Percentiles rank a stretch among this genome's conserved stretches.
Evolutionary conservation across 1,284 basidiomycete species (phyloP).

Genomic region (Ganoderma lingzhi): DNA sequence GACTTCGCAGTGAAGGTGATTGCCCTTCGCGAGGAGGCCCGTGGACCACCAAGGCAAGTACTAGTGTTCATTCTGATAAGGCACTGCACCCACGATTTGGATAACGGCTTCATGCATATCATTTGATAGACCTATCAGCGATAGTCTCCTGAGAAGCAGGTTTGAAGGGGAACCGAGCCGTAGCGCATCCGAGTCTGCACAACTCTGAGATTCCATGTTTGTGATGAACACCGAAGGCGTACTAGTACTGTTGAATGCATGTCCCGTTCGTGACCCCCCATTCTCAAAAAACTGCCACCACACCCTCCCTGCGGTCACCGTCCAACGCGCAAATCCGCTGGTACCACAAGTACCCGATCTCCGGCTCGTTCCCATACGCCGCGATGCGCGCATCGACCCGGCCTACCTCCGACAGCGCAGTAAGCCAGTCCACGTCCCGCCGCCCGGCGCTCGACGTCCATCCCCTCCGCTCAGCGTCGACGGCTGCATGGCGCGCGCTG

Average conservation of each 20-base stretch:
- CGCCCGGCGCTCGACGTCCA: not conserved
- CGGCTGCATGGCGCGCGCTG: conserved; percentile 15
- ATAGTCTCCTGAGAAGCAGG: too few relatives aligned
- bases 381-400: conserved; percentile 20
- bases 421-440: conserved; percentile 27
- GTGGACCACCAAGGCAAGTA: not conserved
- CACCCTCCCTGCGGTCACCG: conserved; percentile 12
- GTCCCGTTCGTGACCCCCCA: too few relatives aligned
- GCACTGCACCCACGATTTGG: not conserved
- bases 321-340: conserved; percentile 23
- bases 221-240: too few relatives aligned
- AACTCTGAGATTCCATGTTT: too few relatives aligned
- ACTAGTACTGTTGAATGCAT: too few relatives aligned
- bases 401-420: conserved; percentile 15
- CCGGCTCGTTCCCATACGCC: conserved; percentile 25
- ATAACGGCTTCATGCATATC: too few relatives aligned
- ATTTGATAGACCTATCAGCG: too few relatives aligned
- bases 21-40: not conserved
- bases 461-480: not conserved
- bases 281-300: conserved; percentile 13
- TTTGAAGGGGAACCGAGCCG: too few relatives aligned
- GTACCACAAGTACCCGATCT: conserved; percentile 23
- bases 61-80: too few relatives aligned
- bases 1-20: not conserved
- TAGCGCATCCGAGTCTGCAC: too few relatives aligned